Evolutionary conservation across 2,329 filamentous ascomycete species (phyloP), one percentile per base, ranked within the genome.

Genomic region (Monosporascus ibericus): DNA sequence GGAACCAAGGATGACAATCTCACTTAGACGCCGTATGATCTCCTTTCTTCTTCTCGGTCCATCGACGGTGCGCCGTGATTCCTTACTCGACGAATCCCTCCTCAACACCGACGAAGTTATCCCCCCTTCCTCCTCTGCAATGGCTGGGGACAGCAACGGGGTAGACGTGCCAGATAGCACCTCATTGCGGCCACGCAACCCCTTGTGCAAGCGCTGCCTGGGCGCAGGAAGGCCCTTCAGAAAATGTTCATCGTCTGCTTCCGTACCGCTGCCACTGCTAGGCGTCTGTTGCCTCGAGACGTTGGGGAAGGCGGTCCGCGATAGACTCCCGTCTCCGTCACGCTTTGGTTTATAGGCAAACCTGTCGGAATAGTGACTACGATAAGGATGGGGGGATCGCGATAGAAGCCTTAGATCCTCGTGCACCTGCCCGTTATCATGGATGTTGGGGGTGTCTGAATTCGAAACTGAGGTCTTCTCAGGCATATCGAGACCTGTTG

Each of bases 171-270:
- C 78, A 0, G 83, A 85, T 2, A 79, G 61, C 3, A 63, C 65
- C 61, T 79, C 84, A 59, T 81, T 77, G 53, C 69, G 71, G 53
- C 81, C 85, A 54, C 87, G 80, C 48, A 96, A 70, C 7, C 91
- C 92, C 71, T 96, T 96, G 65, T 88, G 86, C 34, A 83, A 77
- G 55, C 84, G 80, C 8, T 79, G 61, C n/a, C 79, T 86, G 2
- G 92, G 88, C 3, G 92, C 89, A 1, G 92, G 92, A 22, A 96
- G 73, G 0, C 91, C 88, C 67, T 87, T 94, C 52, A 96, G 76
- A 60, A 92, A 86, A 57, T 92, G 88, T 69, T 97, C 92, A 72
- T 97, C 92, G 63, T 96, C 92, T 39, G 92, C 92, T 67, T 97
- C 92, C 18, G 92, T 95, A 24, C 92, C 92, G 67, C 91, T 96